These are phyloP conservation scores for Venturia oleaginea DNA, from an alignment of 2,329 filamentous ascomycete species.

Conservation along the genomic window DNA sequence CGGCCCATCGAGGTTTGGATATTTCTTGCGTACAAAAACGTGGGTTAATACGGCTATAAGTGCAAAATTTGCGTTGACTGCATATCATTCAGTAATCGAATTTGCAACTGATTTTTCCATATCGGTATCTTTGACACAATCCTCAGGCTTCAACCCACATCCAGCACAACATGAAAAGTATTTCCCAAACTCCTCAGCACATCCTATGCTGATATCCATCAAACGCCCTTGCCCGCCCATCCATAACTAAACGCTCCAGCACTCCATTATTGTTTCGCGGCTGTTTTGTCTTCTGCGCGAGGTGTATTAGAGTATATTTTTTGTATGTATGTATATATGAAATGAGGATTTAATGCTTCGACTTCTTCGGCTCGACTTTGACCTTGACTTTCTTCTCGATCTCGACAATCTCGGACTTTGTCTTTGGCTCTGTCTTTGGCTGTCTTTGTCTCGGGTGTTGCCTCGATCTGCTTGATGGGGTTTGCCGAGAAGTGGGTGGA, in stretches of 20 bases:
- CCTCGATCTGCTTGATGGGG: background rate
- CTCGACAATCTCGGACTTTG: background rate
- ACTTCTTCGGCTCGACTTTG: conserved; percentile 1
- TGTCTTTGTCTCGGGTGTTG: background rate
- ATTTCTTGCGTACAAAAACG: no score
- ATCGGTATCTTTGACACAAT: background rate
- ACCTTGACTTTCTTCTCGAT: conserved; percentile 1
- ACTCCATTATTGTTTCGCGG: conserved; percentile 1
- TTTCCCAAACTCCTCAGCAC: background rate
- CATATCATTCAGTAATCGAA: background rate
- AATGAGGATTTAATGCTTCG: background rate
- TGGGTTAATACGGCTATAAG: background rate
- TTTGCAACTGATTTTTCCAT: background rate
- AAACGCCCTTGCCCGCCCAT: background rate
- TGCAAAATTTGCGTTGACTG: background rate
- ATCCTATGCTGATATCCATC: background rate
- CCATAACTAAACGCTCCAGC: background rate
- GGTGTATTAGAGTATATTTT: background rate
- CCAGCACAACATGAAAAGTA: background rate
- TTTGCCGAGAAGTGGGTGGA: background rate
- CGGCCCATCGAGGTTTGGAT: background rate
- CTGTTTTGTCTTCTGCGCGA: background rate
- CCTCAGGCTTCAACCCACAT: background rate
- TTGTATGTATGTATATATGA: background rate
- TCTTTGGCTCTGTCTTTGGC: background rate